Evolutionary conservation across 495 filamentous ascomycete genomes (phyloP).

Genomic region (Lepidopterella palustris): DNA sequence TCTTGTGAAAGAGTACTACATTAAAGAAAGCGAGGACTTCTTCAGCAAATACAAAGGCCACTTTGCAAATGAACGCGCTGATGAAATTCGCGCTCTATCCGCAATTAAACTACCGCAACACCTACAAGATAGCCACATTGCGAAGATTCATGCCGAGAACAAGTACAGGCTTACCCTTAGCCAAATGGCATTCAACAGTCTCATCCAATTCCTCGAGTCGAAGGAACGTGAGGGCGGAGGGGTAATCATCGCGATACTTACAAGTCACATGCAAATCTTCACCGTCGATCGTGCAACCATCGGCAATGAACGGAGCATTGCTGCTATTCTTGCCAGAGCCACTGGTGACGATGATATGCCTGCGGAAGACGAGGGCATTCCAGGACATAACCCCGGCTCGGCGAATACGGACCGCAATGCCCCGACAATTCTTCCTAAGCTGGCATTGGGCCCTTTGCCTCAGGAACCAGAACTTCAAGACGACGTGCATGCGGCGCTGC

Average conservation of each 20-base stretch:
- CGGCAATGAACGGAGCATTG: constrained; percentile 72
- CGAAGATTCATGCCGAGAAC: constrained; percentile 71
- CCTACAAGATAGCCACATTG: constrained; percentile 59
- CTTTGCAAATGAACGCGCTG: constrained; percentile 68
- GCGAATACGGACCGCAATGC: constrained; percentile 64
- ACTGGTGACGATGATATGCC: constrained; percentile 58
- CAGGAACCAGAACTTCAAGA: constrained; percentile 70
- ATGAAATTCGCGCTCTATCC: constrained; percentile 64
- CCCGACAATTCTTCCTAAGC: constrained; percentile 45
- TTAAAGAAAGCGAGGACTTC: constrained; percentile 63
- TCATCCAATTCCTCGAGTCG: constrained; percentile 81
- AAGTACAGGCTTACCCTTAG: constrained; percentile 86
- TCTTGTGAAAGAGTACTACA: constrained; percentile 66
- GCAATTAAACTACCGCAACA: constrained; percentile 70
- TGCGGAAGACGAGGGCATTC: constrained; percentile 86
- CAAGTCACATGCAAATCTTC: constrained; percentile 64
- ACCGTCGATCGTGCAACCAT: constrained; percentile 62
- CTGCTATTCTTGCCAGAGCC: constrained; percentile 61
- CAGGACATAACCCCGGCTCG: constrained; percentile 81
- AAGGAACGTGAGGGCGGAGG: constrained; percentile 72
- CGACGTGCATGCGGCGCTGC: constrained; percentile 77
- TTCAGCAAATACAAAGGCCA: constrained; percentile 57
- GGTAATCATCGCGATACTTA: constrained; percentile 66
- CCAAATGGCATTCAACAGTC: constrained; percentile 64
- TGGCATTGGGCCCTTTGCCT: constrained; percentile 72